Base-by-base conservation (phyloP, 441 rosid species). In the Croton setiger region DNA sequence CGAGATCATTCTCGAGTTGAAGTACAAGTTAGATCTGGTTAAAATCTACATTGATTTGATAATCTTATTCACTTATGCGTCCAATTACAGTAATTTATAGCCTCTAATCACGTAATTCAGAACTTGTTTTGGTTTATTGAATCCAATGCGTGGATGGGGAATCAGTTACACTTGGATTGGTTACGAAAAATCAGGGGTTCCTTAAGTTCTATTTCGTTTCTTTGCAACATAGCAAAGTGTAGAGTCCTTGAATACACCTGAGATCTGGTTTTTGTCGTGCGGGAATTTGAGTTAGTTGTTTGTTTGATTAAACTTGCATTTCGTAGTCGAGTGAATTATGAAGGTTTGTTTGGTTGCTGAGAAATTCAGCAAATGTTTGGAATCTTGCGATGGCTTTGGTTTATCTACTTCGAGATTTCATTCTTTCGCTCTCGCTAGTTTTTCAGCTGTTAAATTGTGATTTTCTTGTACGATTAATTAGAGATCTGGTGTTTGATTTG, bases 21-120 rank as follows among this genome's bases (percentile, higher is more conserved):
- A 33, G 55, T 56, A 13, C 66, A n/a, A 61, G 63, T 66, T 83
- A 85, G 97, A 92, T 92, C 96, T 88, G 90, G 75, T 72, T 74
- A 48, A 54, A 77, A 60, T 76, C 58, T 69, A 49, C 71, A 9
- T 15, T 21, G 31, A 27, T 27, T 27, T 27, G 31, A 27, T 27
- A 27, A 1, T 2, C 31, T 27, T 27, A 27, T 27, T 27, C 31
- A 27, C 31, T 27, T 27, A 27, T 27, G 31, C 31, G 31, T 27
- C 31, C 31, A 27, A 27, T 27, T 27, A 27, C 31, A 27, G 1
- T 0, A 27, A 27, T 27, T 27, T 27, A 1, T 27, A 27, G 1
- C 31, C 31, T 27, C 31, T 27, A 27, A 27, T 27, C 31, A 27
- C 31, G 31, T 2, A 27, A 27, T 27, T 27, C 1, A 27, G 31